These are phyloP conservation scores for Amanita muscaria DNA, from an alignment of 768 basidiomycete genomes.

Conservation along the genomic window DNA sequence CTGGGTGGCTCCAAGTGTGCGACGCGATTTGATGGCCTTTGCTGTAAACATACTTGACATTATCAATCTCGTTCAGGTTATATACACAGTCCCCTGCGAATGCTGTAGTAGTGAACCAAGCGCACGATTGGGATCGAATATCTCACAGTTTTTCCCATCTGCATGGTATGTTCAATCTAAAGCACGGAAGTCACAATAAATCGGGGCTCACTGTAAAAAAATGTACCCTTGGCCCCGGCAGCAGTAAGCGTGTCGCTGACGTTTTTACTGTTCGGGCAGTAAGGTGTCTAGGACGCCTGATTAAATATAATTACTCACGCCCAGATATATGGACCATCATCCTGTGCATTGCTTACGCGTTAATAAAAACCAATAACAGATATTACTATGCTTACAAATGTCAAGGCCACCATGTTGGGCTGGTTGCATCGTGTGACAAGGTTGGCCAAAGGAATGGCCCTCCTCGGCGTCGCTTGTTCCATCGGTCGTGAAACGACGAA, in stretches of 20 bases:
- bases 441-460: too few relatives aligned
- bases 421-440: too few relatives aligned
- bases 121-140: too few relatives aligned
- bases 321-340: slow-evolving; percentile 34
- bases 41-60: slow-evolving; percentile 28
- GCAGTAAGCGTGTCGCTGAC: slow-evolving; percentile 23
- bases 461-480: too few relatives aligned
- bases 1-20: slow-evolving; percentile 39
- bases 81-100: slow-evolving; percentile 36
- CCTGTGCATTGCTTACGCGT: slow-evolving; percentile 16
- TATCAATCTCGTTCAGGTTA: slow-evolving; percentile 16
- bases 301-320: slow-evolving; percentile 17
- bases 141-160: slow-evolving; percentile 14
- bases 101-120: too few relatives aligned
- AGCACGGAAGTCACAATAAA: neutral
- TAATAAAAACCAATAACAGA: neutral
- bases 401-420: slow-evolving; percentile 31
- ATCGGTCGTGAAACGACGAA: too few relatives aligned
- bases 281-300: neutral
- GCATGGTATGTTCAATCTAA: neutral
- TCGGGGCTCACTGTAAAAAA: slow-evolving; percentile 30
- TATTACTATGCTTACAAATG: slow-evolving; percentile 24
- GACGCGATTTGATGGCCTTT: slow-evolving; percentile 37
- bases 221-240: slow-evolving; percentile 31
- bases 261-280: slow-evolving; percentile 20